Base-by-base conservation (phyloP, 2,329 filamentous ascomycete species). In the Ophiostoma tasmaniense region DNA sequence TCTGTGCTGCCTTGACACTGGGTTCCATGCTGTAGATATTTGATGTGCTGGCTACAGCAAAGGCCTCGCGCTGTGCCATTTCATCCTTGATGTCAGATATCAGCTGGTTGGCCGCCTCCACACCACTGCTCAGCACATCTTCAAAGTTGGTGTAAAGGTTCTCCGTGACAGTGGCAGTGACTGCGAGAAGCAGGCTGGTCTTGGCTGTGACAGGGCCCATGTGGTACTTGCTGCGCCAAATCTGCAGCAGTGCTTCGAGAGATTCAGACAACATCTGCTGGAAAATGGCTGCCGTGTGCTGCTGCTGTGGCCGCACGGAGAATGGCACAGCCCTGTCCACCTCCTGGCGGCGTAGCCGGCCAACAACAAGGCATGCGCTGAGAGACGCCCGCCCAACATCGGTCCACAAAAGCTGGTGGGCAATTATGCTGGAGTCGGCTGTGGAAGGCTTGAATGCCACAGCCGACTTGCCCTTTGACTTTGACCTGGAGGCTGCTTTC, bases 131-230 rank as follows among this genome's bases (percentile, higher is more conserved):
- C 2, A 69, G n/a, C 7, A 64, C 52, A 17, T 37, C 28, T 1
- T 66, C 66, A 28, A 35, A 65, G 35, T 68, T 65, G 4, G 45
- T 22, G 52, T 59, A 67, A 28, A 70, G 67, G 3, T 7, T 68
- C 25, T 28, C 61, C 1, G 68, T 69, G 2, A 71, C 70, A 6
- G 68, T 42, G 11, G 59, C 30, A 11, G 68, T 55, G 14, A 71
- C 68, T 6, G 68, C 61, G 22, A 71, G 11, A 20, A 71, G 59
- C 22, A 71, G 28, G 33, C n/a, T 50, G 0, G 66, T 62, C 65
- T 68, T 70, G 37, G 70, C 70, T 2, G 67, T 66, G 20, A 71
- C 62, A 5, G 70, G 70, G 1, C 70, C 70, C 3, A 67, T 42
- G n/a, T 70, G 67, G 4, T 50, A 69, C 30, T 64, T 65, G 50